Percentiles rank a stretch among this genome's conserved stretches.
Evolutionary conservation across 345 rosid species (phyloP).

Genomic region (Linum tenue): DNA sequence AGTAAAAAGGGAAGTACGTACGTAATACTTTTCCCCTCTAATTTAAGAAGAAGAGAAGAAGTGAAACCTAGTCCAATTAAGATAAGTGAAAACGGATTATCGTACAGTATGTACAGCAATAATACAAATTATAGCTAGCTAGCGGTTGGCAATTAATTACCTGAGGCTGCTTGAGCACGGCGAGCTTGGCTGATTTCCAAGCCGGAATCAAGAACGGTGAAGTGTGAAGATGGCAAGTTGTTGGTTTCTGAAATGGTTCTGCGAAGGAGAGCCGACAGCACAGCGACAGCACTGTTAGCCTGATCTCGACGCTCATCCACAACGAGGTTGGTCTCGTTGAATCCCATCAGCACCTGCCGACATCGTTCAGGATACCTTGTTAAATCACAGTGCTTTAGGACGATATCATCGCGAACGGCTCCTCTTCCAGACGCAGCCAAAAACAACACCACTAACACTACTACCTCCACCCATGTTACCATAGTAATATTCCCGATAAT

Average conservation of each 20-base stretch:
- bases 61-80: background rate
- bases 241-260: conserved; percentile 46
- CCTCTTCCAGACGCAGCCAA: conserved; percentile 26
- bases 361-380: conserved; percentile 59
- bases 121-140: background rate
- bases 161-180: conserved; percentile 27
- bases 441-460: conserved; percentile 3
- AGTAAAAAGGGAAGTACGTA: too few species aligned
- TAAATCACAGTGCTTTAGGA: conserved; percentile 36
- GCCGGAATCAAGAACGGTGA: conserved; percentile 19
- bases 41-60: background rate
- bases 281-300: conserved; percentile 12
- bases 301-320: too few species aligned
- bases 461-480: conserved; percentile 4
- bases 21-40: too few species aligned
- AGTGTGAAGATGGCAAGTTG: conserved; percentile 24
- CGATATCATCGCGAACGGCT: conserved; percentile 19
- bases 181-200: conserved; percentile 17
- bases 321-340: background rate
- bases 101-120: background rate
- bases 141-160: conserved; percentile 13
- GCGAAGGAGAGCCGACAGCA: conserved; percentile 46
- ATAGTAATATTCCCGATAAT: background rate
- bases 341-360: conserved; percentile 30
- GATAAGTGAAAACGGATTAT: background rate